Percentiles rank a stretch among this genome's conserved stretches.
Conservation (phyloP, 495 filamentous ascomycete species). For the Aspergillus avenaceus region DNA sequence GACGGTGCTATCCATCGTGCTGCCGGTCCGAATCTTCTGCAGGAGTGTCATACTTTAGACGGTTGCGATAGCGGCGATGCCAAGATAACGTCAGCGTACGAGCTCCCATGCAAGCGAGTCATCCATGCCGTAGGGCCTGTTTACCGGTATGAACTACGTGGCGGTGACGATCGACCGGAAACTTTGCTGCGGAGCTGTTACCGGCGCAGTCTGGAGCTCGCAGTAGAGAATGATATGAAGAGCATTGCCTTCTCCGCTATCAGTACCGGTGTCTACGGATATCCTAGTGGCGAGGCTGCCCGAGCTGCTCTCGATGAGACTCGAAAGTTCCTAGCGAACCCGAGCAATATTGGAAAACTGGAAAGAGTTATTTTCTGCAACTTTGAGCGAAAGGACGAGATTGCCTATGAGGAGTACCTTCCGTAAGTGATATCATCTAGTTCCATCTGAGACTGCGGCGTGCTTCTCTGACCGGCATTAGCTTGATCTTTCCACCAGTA, state of each 20-base stretch:
- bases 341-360: constrained; percentile 50
- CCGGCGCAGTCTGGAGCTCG: constrained; percentile 64
- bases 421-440: constrained; percentile 58
- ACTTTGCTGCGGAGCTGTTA: constrained; percentile 67
- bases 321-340: constrained; percentile 61
- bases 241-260: constrained; percentile 79
- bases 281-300: constrained; percentile 71
- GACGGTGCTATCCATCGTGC: constrained; percentile 83
- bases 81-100: constrained; percentile 77
- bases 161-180: constrained; percentile 37
- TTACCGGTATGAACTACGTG: constrained; percentile 44
- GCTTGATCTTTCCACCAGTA: constrained; percentile 30
- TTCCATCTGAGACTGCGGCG: background rate
- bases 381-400: constrained; percentile 72
- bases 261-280: constrained; percentile 88
- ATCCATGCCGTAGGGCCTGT: constrained; percentile 91
- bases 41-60: constrained; percentile 62
- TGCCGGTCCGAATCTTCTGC: constrained; percentile 64
- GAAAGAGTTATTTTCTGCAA: constrained; percentile 77
- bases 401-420: constrained; percentile 61
- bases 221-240: constrained; percentile 57
- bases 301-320: constrained; percentile 63
- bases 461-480: constrained; percentile 7
- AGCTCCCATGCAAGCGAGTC: constrained; percentile 69
- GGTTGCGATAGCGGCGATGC: constrained; percentile 77